Conservation (phyloP, 2,329 filamentous ascomycete genomes). For the Plectosphaerella plurivora region DNA sequence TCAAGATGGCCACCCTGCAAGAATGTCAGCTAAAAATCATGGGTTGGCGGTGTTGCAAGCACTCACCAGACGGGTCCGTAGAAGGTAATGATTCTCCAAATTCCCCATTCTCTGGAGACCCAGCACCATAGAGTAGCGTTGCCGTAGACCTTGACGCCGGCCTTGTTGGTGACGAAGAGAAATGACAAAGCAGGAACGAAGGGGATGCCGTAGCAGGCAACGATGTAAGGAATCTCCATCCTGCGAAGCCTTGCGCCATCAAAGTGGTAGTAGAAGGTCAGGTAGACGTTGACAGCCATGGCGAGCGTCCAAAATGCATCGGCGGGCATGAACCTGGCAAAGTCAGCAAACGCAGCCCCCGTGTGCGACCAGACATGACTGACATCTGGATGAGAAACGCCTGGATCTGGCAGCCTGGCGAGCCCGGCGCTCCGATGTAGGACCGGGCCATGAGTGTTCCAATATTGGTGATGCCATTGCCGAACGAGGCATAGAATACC, state of each 20-base stretch:
- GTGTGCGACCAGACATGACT: slow-evolving; percentile 18
- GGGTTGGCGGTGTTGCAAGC: neutral
- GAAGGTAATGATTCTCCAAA: slow-evolving; percentile 69
- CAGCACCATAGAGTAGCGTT: slow-evolving; percentile 80
- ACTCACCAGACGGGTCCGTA: slow-evolving; percentile 68
- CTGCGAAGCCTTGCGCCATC: slow-evolving; percentile 57
- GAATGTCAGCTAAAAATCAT: slow-evolving; percentile 7
- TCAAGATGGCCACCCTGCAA: slow-evolving; percentile 52
- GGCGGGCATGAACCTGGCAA: slow-evolving; percentile 69
- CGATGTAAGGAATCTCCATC: slow-evolving; percentile 67
- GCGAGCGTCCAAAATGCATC: slow-evolving; percentile 74
- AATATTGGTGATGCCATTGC: slow-evolving; percentile 74
- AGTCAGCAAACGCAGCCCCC: neutral
- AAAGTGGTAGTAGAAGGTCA: slow-evolving; percentile 75
- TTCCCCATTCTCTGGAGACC: slow-evolving; percentile 63
- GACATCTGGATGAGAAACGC: slow-evolving; percentile 80
- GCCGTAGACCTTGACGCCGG: slow-evolving; percentile 61
- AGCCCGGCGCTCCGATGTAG: slow-evolving; percentile 44
- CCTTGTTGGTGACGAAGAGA: slow-evolving; percentile 54
- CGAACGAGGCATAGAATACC: slow-evolving; percentile 78
- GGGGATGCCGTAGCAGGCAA: slow-evolving; percentile 69
- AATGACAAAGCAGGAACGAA: slow-evolving; percentile 64
- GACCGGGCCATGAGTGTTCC: slow-evolving; percentile 68
- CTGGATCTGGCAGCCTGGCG: slow-evolving; percentile 65
- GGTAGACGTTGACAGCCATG: slow-evolving; percentile 80